Evolutionary conservation across 2,329 filamentous ascomycete species (phyloP).

Genomic region (Nemania bipapillata): DNA sequence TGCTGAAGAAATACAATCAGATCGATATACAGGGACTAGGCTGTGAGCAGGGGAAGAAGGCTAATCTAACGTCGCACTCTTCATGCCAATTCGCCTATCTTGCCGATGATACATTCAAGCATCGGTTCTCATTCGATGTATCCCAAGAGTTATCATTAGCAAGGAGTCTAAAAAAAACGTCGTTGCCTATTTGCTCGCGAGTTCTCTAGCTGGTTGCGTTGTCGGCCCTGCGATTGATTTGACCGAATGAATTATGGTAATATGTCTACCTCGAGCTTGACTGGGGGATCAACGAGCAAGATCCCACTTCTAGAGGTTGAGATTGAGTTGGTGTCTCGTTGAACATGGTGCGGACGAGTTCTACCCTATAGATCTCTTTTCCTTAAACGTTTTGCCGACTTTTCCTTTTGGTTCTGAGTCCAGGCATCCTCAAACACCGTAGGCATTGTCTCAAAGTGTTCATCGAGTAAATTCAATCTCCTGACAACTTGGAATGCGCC

Average conservation of each 20-base stretch:
- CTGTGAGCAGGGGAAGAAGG: background rate
- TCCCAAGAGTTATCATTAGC: background rate
- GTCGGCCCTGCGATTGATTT: constrained; percentile 1
- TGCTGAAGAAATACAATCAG: background rate
- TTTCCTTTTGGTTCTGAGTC: constrained; percentile 53
- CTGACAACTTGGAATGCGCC: constrained; percentile 91
- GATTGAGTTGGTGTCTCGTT: background rate
- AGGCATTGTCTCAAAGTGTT: constrained; percentile 67
- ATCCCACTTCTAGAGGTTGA: background rate
- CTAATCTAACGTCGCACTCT: background rate
- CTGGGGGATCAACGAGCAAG: background rate
- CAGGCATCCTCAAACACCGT: constrained; percentile 79
- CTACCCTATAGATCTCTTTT: constrained; percentile 33
- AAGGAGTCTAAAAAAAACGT: constrained; percentile 2
- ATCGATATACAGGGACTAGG: background rate
- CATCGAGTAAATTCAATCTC: constrained; percentile 72
- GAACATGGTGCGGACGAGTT: background rate
- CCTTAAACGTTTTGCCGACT: constrained; percentile 28
- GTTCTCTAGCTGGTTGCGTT: background rate
- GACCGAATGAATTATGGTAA: background rate
- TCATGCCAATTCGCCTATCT: background rate
- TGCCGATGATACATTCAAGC: constrained; percentile 8
- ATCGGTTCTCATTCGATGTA: constrained; percentile 1
- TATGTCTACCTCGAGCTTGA: constrained; percentile 3
- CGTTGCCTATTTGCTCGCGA: constrained; percentile 6